Conservation (phyloP, 805 yeast species). For the Candida tallmaniae region DNA sequence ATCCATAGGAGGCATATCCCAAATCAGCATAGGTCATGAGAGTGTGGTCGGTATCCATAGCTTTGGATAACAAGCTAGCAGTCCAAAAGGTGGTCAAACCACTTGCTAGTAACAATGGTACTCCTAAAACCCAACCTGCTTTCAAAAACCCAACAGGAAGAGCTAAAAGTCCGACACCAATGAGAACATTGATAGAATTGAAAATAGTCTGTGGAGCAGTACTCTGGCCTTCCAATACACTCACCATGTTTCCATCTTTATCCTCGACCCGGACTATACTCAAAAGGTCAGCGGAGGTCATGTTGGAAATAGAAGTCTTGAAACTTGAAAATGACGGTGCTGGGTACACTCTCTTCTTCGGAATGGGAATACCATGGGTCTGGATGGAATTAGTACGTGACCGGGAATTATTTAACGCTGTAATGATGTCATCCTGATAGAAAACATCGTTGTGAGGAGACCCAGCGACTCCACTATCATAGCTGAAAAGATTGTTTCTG, state of each 20-base stretch:
- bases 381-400: slow-evolving; percentile 17
- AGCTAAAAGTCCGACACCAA: slow-evolving; percentile 67
- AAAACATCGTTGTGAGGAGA: slow-evolving; percentile 28
- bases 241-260: slow-evolving; percentile 62
- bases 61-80: slow-evolving; percentile 66
- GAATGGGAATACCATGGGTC: slow-evolving; percentile 18
- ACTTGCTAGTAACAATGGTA: slow-evolving; percentile 51
- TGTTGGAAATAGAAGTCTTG: slow-evolving; percentile 29
- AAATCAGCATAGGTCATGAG: slow-evolving; percentile 85
- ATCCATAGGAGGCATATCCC: slow-evolving; percentile 82
- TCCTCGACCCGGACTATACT: slow-evolving; percentile 63
- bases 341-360: slow-evolving; percentile 26
- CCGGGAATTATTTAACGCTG: slow-evolving; percentile 24
- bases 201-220: slow-evolving; percentile 74
- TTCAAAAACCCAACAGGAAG: slow-evolving; percentile 60
- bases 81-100: slow-evolving; percentile 72
- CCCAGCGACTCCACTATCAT: slow-evolving; percentile 8
- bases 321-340: slow-evolving; percentile 44
- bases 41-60: slow-evolving; percentile 77
- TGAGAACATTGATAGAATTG: slow-evolving; percentile 65
- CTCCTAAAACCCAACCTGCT: slow-evolving; percentile 66
- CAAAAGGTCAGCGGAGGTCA: slow-evolving; percentile 45
- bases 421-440: slow-evolving; percentile 34
- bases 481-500: slow-evolving; percentile 18
- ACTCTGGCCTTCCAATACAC: slow-evolving; percentile 77